phyloP scores from a whole-genome alignment of 257 asterid species.

The Petunia axillaris region DNA sequence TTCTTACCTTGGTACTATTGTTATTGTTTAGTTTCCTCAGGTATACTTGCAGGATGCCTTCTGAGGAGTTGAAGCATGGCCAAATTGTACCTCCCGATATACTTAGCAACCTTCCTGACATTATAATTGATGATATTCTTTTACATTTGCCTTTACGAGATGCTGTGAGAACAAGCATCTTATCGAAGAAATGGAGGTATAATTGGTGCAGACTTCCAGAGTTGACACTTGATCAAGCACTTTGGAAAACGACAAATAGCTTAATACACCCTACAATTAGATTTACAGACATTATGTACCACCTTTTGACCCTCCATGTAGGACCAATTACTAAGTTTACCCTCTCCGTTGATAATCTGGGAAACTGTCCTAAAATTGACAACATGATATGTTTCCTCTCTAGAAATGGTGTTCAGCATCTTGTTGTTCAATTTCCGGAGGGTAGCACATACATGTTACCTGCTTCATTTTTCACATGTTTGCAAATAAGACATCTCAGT shows the following conservation, averaged over 20 bases:
- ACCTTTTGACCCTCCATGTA: conserved; percentile 23
- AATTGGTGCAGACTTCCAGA: too few relatives aligned
- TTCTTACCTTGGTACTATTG: too few relatives aligned
- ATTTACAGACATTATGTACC: background rate
- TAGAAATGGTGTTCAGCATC: background rate
- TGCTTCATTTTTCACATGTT: too few relatives aligned
- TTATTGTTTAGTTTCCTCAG: too few relatives aligned
- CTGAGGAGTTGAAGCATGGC: background rate
- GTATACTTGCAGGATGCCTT: background rate
- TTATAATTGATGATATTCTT: too few relatives aligned
- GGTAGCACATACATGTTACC: background rate
- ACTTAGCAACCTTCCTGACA: too few relatives aligned
- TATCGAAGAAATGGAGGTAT: too few relatives aligned
- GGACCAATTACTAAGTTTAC: conserved; percentile 27
- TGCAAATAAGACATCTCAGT: too few relatives aligned
- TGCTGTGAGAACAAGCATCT: too few relatives aligned
- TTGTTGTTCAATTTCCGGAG: background rate
- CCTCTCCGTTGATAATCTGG: background rate
- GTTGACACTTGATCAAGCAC: too few relatives aligned
- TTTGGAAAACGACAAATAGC: background rate
- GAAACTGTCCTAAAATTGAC: background rate
- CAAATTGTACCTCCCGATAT: background rate
- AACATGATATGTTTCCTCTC: background rate
- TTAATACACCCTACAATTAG: background rate
- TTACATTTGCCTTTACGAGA: too few relatives aligned